Evolutionary conservation across 306 rosid genomes (phyloP).

Genomic region (Lupinus albus): DNA sequence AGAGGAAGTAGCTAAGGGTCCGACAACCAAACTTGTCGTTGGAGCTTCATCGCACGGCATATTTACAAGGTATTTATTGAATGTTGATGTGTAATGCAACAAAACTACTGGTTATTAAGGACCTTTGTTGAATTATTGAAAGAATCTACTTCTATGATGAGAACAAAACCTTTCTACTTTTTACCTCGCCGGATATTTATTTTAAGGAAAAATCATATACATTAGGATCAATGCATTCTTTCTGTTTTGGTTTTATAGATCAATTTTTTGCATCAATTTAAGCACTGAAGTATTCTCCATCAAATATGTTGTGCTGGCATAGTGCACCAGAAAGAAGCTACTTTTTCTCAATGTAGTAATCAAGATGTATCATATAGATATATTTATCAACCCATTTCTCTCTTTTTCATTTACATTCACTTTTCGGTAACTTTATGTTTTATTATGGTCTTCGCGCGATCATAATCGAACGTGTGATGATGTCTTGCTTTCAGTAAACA

Average conservation of each 20-base stretch:
- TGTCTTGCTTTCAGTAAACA: slow-evolving; percentile 56
- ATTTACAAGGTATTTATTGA: slow-evolving; percentile 64
- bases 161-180: slow-evolving; percentile 25
- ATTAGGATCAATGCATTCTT: not conserved
- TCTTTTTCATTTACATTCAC: not conserved
- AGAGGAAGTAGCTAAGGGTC: slow-evolving; percentile 64
- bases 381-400: too few species aligned
- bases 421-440: not conserved
- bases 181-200: not conserved
- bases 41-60: slow-evolving; percentile 79
- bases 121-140: too few species aligned
- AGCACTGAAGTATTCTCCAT: not conserved
- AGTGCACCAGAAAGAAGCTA: not conserved
- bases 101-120: not conserved
- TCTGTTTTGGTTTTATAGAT: not conserved
- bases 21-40: slow-evolving; percentile 64
- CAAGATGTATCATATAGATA: not conserved
- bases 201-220: slow-evolving; percentile 8
- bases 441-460: slow-evolving; percentile 28
- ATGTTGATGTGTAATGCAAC: slow-evolving; percentile 16
- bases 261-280: slow-evolving; percentile 1
- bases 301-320: slow-evolving; percentile 7
- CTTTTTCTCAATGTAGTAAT: not conserved
- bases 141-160: not conserved
- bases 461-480: not conserved